These are phyloP conservation scores for Fusarium sacchari DNA, from an alignment of 2,329 filamentous ascomycete genomes.

Conservation along the genomic window DNA sequence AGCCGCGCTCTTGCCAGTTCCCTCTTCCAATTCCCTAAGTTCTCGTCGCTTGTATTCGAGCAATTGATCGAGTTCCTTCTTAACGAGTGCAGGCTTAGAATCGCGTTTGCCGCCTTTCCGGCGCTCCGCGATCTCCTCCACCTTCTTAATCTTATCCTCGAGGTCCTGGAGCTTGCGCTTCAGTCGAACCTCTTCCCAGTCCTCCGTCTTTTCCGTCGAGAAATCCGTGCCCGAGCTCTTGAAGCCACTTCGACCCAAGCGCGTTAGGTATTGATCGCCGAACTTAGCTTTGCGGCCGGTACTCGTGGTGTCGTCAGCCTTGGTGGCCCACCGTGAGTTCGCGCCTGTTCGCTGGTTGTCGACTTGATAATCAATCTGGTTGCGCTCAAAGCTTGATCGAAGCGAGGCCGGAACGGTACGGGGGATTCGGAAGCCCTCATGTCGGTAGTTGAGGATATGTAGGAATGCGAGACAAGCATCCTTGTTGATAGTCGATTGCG, in stretches of 20 bases:
- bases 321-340: conserved; percentile 80
- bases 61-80: conserved; percentile 92
- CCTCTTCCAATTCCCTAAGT: conserved; percentile 78
- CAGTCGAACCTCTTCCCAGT: conserved; percentile 97
- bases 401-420: conserved; percentile 91
- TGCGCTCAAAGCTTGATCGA: conserved; percentile 90
- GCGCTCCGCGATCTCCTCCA: conserved; percentile 78
- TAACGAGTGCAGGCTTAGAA: conserved; percentile 88
- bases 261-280: conserved; percentile 93
- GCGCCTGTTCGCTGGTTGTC: conserved; percentile 74
- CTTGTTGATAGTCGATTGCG: conserved; percentile 85
- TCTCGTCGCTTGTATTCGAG: conserved; percentile 92
- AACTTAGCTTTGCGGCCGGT: conserved; percentile 97
- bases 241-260: conserved; percentile 85
- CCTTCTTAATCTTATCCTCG: conserved; percentile 85
- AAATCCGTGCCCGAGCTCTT: conserved; percentile 91
- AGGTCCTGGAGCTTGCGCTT: conserved; percentile 92
- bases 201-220: conserved; percentile 82
- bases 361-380: conserved; percentile 95
- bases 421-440: conserved; percentile 94
- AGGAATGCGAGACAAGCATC: conserved; percentile 94
- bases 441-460: conserved; percentile 94
- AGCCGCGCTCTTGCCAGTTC: conserved; percentile 72
- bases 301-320: conserved; percentile 80
- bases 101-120: conserved; percentile 73